phyloP scores from a whole-genome alignment of 169 alveolate genomes.

The Babesia divergens region DNA sequence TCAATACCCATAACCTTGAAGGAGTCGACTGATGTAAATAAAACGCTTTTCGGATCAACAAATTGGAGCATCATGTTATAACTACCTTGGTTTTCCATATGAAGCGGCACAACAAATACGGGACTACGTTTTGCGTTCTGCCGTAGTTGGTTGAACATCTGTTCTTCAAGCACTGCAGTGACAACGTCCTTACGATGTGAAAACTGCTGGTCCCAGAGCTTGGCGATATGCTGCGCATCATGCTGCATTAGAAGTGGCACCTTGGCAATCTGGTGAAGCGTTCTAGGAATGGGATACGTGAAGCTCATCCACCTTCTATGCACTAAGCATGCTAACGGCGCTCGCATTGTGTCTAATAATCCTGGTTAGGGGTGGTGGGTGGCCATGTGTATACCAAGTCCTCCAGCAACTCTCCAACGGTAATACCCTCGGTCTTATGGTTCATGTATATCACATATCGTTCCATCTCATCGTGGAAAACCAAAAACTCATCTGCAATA shows the following conservation, averaged over 20 bases:
- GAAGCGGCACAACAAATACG: slow-evolving; percentile 36
- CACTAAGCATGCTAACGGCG: not conserved
- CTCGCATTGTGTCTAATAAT: not conserved
- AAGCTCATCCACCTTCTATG: not conserved
- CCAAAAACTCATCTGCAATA: slow-evolving; percentile 7
- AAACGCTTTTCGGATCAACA: slow-evolving; percentile 4
- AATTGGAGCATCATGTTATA: slow-evolving; percentile 36
- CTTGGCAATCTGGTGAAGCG: slow-evolving; percentile 32
- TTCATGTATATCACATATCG: slow-evolving; percentile 13
- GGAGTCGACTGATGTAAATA: slow-evolving; percentile 36
- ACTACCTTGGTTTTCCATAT: not conserved
- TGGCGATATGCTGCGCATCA: not conserved
- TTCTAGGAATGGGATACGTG: slow-evolving; percentile 36
- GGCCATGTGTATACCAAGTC: slow-evolving; percentile 47
- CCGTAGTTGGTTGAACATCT: not conserved
- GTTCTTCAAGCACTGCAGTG: not conserved
- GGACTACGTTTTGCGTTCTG: not conserved
- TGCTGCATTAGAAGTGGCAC: slow-evolving; percentile 24
- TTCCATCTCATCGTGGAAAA: not conserved
- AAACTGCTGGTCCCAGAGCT: slow-evolving; percentile 26
- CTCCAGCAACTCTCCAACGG: slow-evolving; percentile 28
- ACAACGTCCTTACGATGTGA: slow-evolving; percentile 12
- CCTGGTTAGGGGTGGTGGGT: slow-evolving; percentile 18
- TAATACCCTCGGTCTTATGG: not conserved
- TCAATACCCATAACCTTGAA: slow-evolving; percentile 5